These are phyloP conservation scores for Candida sanyaensis DNA, from an alignment of 1,139 yeast species.

Conservation along the genomic window DNA sequence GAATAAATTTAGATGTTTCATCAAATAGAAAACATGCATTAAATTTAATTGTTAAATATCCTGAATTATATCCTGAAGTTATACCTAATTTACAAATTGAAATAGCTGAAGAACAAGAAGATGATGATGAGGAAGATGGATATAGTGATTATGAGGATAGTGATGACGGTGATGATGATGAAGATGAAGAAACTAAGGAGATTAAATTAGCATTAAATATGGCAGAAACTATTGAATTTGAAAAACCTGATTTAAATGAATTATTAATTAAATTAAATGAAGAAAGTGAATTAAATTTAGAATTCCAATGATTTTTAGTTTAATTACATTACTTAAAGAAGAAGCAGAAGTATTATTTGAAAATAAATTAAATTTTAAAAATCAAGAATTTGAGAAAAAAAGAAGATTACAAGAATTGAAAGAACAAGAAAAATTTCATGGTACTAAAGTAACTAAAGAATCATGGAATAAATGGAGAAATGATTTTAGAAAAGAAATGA, in stretches of 20 bases:
- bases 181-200: slow-evolving; percentile 15
- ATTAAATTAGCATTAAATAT: slow-evolving; percentile 27
- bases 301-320: slow-evolving; percentile 82
- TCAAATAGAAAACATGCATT: slow-evolving; percentile 55
- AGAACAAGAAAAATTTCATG: slow-evolving; percentile 76
- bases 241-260: slow-evolving; percentile 42
- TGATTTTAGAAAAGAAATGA: slow-evolving; percentile 61
- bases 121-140: slow-evolving; percentile 20
- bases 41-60: slow-evolving; percentile 60
- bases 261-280: slow-evolving; percentile 45
- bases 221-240: slow-evolving; percentile 58
- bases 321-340: slow-evolving; percentile 77
- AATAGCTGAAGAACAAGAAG: slow-evolving; percentile 34
- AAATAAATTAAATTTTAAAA: slow-evolving; percentile 54
- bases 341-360: slow-evolving; percentile 69
- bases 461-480: slow-evolving; percentile 71
- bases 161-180: slow-evolving; percentile 45
- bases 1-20: slow-evolving; percentile 57
- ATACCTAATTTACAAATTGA: slow-evolving; percentile 55
- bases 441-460: slow-evolving; percentile 80
- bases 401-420: slow-evolving; percentile 59
- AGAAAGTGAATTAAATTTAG: slow-evolving; percentile 76
- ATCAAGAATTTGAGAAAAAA: slow-evolving; percentile 58
- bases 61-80: slow-evolving; percentile 70
- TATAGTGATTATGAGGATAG: slow-evolving; percentile 41